Base-by-base conservation (phyloP, 768 basidiomycete species). In the Harrya chromipes region DNA sequence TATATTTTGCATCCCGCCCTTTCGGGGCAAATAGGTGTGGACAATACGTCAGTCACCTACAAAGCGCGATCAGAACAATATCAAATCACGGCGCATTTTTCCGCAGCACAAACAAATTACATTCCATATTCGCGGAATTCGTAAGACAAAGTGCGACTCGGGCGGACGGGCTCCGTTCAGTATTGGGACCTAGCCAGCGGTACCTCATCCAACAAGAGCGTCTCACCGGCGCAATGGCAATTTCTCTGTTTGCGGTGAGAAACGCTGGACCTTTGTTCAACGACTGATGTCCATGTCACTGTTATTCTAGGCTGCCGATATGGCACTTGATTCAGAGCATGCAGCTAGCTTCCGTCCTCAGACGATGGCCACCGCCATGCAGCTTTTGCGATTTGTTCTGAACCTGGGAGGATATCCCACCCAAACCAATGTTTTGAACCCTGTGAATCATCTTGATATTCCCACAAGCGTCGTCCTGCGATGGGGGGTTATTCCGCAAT, bases 401-500 rank as follows among this genome's bases (percentile, higher is more conserved):
- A 56, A 65, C n/a, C 60, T 62, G 2, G 60, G 64, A 12, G 53
- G 57, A 12, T 29, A 57, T 6, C 23, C 42, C 4, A 44, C 53
- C 9, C 35, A 43, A 38, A 46, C 49, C 14, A 48, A 43, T 37
- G 16, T 44, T 35, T 31, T 52, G 24, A 40, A 34, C 50, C 65
- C 58, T 23, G 56, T 41, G 14, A 38, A 52, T 23, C 46, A 56
- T 17, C 61, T 76, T 6, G 77, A 82, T 60, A 48, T 58, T 39
- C 64, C 83, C 11, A 75, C 78, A 50, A 63, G 40, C 6, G 71
- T 85, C 19, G 61, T 89, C n/a, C 46, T 85, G n/a, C 68, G 68
- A 52, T 87, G 82, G 80, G 79, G 81, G 26, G 54, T 72, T 11
- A 66, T 76, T 11, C 62, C 85, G 3, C 74, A 77, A 1, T 88